These are phyloP conservation scores for Xylariaceae sp. DNA, from an alignment of 2,329 filamentous ascomycete species.

Conservation along the genomic window DNA sequence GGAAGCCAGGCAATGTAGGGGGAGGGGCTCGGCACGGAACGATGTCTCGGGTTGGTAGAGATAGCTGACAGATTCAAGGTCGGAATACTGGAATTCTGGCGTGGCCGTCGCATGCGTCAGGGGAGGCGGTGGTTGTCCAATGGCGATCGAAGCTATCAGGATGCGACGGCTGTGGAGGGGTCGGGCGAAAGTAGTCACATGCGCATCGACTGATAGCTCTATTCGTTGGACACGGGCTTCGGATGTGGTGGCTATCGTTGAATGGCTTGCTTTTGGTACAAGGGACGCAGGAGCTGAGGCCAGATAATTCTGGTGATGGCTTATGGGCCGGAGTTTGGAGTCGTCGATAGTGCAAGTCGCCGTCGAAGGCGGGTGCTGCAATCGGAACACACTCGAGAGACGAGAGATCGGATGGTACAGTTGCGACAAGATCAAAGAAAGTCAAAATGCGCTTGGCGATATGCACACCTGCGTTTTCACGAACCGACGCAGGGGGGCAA, in stretches of 20 bases:
- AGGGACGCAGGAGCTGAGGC: constrained; percentile 2
- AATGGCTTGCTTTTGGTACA: constrained; percentile 1
- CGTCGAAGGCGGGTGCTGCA: too few species aligned
- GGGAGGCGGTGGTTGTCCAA: constrained; percentile 25
- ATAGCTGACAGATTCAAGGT: constrained; percentile 16
- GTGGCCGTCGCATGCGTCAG: constrained; percentile 19
- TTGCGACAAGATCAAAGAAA: too few species aligned
- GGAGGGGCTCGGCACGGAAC: constrained; percentile 15
- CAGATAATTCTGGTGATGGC: too few species aligned
- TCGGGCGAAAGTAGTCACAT: constrained; percentile 22
- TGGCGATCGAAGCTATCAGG: constrained; percentile 19
- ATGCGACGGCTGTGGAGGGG: constrained; percentile 23
- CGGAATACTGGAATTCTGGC: constrained; percentile 6
- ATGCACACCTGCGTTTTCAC: too few species aligned
- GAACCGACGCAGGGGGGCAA: too few species aligned
- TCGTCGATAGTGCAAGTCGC: too few species aligned
- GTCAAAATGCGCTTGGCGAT: too few species aligned
- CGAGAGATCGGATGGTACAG: too few species aligned
- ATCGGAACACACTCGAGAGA: too few species aligned
- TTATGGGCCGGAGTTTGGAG: too few species aligned
- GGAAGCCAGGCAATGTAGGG: constrained; percentile 6
- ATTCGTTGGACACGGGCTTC: constrained; percentile 13
- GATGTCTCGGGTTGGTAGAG: constrained; percentile 16
- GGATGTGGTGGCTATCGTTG: constrained; percentile 4
- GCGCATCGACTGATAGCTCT: constrained; percentile 19